Evolutionary conservation across 768 basidiomycete genomes (phyloP), one percentile per base, ranked within the genome.

Genomic region (Psilocybe cubensis): DNA sequence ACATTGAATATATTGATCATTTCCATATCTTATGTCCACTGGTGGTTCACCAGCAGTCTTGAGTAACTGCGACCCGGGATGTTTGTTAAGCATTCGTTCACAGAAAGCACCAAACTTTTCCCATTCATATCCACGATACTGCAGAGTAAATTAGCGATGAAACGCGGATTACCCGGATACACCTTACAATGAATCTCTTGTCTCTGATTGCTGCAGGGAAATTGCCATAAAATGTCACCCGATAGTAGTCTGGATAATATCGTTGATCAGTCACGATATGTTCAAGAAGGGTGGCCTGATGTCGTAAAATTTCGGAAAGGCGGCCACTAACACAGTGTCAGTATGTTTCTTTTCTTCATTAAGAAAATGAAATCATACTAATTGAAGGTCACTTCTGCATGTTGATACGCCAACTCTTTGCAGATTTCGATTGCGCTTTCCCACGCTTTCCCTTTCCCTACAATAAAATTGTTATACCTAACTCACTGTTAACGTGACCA

Each of bases 381-480:
- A 70, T 96, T 92, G 78, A 91, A 96, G 5, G 95, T 94, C 52
- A 93, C 82, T 68, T 89, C 87, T 14, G 90, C 83, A 74, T 98
- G 96, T 70, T 98, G 94, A 58, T 77, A 85, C 12, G 89, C 89
- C 23, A 98, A 76, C 65, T 98, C 96, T 73, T 92, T 92, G 75
- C 93, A 96, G 47, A 98, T 90, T 45, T 93, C 91, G 56, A 97
- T 87, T 2, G 94, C 96, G 51, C 84, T 89, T 72, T 98, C 96
- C 85, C 94, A 98, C n/a, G 96, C 96, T 66, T 96, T 95, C 9
- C 96, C 96, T 72, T 95, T 92, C 48, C 93, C 94, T 95, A 49
- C 1, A 43, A 40, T 25, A 11, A 41, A 35, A 52, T 18, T 21
- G 28, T 58, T 41, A 50, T 31, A 20, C 9, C 24, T 49, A 53